These are phyloP conservation scores for Pyrenochaeta sp. DNA, from an alignment of 2,329 filamentous ascomycete species.

Conservation along the genomic window DNA sequence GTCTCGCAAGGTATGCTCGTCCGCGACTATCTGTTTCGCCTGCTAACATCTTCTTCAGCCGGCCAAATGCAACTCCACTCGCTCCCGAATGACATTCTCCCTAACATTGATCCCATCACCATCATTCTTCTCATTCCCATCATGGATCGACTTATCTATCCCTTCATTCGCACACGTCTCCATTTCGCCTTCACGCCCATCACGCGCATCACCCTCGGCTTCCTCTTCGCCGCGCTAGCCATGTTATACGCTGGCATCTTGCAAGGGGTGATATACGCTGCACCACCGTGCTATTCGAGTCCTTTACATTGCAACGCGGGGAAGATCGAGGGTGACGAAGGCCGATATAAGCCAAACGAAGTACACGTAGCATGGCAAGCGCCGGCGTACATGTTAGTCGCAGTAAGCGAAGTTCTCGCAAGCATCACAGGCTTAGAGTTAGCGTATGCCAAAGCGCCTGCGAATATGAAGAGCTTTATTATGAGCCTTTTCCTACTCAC, in stretches of 20 bases:
- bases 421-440: conserved; percentile 59
- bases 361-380: conserved; percentile 57
- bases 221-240: conserved; percentile 61
- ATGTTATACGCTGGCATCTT: conserved; percentile 66
- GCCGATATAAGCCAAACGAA: conserved; percentile 47
- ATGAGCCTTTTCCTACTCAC: conserved; percentile 68
- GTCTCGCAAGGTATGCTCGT: conserved; percentile 52
- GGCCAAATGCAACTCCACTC: conserved; percentile 57
- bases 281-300: conserved; percentile 61
- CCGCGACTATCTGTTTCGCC: not conserved
- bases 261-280: conserved; percentile 64
- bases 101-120: conserved; percentile 57
- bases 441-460: conserved; percentile 57
- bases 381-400: conserved; percentile 57
- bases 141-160: conserved; percentile 57
- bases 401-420: conserved; percentile 57
- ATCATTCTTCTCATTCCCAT: conserved; percentile 59
- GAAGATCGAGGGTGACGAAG: conserved; percentile 37
- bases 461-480: conserved; percentile 59
- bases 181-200: conserved; percentile 58
- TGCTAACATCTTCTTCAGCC: conserved; percentile 32
- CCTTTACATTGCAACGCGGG: conserved; percentile 51
- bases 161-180: conserved; percentile 51
- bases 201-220: conserved; percentile 62
- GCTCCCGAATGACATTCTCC: conserved; percentile 59